Evolutionary conservation across 2,329 filamentous ascomycete species (phyloP).

Genomic region (Orbilia oligospora): DNA sequence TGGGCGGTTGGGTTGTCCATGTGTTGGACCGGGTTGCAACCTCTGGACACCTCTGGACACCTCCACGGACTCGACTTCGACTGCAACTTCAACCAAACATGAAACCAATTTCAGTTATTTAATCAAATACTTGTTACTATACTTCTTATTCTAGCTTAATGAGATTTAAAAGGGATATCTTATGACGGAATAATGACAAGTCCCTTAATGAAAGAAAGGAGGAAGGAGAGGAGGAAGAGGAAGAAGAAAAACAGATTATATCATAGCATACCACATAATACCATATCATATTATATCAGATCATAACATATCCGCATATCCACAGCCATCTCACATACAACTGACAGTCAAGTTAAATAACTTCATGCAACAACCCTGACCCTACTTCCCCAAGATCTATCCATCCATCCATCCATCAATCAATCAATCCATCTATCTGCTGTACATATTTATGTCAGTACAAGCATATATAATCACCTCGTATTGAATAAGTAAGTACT

Average conservation of each 20-base stretch:
- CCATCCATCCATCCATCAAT: neutral
- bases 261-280: slow-evolving; percentile 6
- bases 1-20: slow-evolving; percentile 24
- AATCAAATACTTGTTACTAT: too few species aligned
- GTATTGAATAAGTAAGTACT: too few species aligned
- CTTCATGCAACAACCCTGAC: slow-evolving; percentile 15
- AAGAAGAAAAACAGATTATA: neutral
- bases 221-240: too few species aligned
- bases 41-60: slow-evolving; percentile 1
- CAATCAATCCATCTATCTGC: neutral
- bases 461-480: too few species aligned
- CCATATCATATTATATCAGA: too few species aligned
- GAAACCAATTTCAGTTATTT: too few species aligned
- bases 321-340: too few species aligned
- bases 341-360: too few species aligned
- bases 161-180: too few species aligned
- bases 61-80: neutral
- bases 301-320: too few species aligned
- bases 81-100: neutral
- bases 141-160: too few species aligned
- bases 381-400: neutral
- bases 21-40: slow-evolving; percentile 29
- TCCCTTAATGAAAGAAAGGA: neutral
- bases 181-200: neutral
- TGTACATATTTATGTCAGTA: too few species aligned